Base-by-base conservation (phyloP, 495 filamentous ascomycete genomes). In the Penicillium ochrochloron region DNA sequence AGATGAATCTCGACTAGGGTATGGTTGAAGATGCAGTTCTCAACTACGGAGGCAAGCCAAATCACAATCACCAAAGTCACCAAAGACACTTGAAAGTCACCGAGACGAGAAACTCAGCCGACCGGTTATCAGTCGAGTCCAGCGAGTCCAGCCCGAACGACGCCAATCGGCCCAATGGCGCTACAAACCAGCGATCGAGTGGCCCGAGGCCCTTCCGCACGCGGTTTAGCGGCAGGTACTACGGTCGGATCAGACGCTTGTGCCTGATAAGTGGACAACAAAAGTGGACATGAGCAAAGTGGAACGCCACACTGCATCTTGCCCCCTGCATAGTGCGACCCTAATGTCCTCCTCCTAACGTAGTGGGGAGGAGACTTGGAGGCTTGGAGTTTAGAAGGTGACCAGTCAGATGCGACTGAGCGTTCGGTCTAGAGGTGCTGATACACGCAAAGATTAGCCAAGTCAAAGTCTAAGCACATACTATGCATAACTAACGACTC, bases 161-260 rank as follows among this genome's bases (percentile, higher is more conserved):
- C 53, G 53, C 53, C 48, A 52, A 52, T 52, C 48, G n/a, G 14
- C 9, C 42, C 17, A 60, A 34, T 21, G 31, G 29, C 31, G 42
- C 31, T 17, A 17, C 33, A 27, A 27, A 23, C 42, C 59, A 53
- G 59, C 21, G 33, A 39, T 27, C 59, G 23, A 33, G 39, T 27
- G 41, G 42, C 27, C 31, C 23, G 21, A 39, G 59, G 34, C 48
- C 48, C 48, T 29, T 52, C 48, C 61, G 65, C 21, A 60, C 39
- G 6, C 37, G 57, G 61, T 60, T 63, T 67, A 67, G 65, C 50
- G 55, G 65, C 65, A 67, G 61, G 65, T 60, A 67, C 65, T 56
- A 59, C 55, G 23, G 37, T 39, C 55, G 23, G 23, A 41, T 39
- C 53, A 27, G 11, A 56, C 53, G 53, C 53, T 58, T 31, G 57